Evolutionary conservation across 106 monocot genomes (phyloP).

Genomic region (Allium fistulosum): DNA sequence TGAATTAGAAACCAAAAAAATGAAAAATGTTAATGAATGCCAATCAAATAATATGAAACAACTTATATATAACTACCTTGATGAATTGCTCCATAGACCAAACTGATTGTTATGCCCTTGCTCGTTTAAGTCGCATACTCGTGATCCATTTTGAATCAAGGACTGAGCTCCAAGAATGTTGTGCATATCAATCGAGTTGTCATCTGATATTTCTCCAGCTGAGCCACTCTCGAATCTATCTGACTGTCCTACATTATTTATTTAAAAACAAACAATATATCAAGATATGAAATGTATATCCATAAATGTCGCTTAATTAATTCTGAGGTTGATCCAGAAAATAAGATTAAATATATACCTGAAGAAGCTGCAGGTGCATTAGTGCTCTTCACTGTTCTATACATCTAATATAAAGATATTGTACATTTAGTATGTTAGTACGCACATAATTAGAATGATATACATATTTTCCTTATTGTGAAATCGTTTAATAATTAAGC

Average conservation of each 20-base stretch:
- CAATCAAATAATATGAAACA: no score
- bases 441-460: no score
- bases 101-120: conserved; percentile 5
- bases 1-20: no score
- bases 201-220: conserved; percentile 45
- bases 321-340: neutral
- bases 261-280: neutral
- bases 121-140: neutral
- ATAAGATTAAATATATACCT: conserved; percentile 12
- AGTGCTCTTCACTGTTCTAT: conserved; percentile 59
- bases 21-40: no score
- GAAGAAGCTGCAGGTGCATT: conserved; percentile 47
- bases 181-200: conserved; percentile 33
- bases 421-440: no score
- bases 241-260: conserved; percentile 13
- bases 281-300: neutral
- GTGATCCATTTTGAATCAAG: conserved; percentile 11
- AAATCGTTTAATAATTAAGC: no score
- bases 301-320: no score
- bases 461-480: no score
- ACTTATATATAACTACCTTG: conserved; percentile 6
- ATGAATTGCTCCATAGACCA: conserved; percentile 31
- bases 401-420: conserved; percentile 32
- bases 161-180: conserved; percentile 13
- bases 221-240: conserved; percentile 45